Base-by-base conservation (phyloP, 1,284 basidiomycete species). In the Phellopilus nigrolimitatus region DNA sequence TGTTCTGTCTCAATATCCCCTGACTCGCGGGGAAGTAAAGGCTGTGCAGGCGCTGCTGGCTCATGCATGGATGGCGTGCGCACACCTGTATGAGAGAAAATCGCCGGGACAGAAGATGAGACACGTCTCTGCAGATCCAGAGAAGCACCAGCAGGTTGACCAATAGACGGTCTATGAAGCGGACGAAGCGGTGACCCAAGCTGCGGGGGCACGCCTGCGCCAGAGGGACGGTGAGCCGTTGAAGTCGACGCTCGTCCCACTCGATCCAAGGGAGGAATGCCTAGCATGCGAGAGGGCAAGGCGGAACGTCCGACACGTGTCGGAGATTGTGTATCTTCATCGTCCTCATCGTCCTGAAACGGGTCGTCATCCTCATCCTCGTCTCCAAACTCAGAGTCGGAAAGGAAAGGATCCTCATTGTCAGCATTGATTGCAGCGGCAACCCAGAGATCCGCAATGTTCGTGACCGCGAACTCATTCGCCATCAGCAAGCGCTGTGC, bases 391-490 rank as follows among this genome's bases (percentile, higher is more conserved):
- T 61, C 60, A 24, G 54, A 51, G 19, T 82, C 79, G 36, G 74
- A 73, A 60, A 82, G 80, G 57, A 86, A 85, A 3, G 80, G 78
- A 56, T 88, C 80, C 57, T 90, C 87, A 59, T 89, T 88, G 60
- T 94, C 92, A 7, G 83, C 88, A 54, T 91, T 91, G 71, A 93
- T 91, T 3, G 93, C 93, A 19, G 91, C 86, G 8, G 92, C 91
- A 53, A 95, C 88, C 92, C 93, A 95, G 12, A 95, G 71, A 68
- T 95, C 92, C 3, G 90, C 87, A 58, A 95, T 88, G 57, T 85
- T 88, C 45, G 88, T 91, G 5, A 94, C 90, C 1, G 88, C 85
- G 62, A 91, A 88, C 64, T 94, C 91, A 66, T 95, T 94, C 3
- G 93, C 91, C 70, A 95, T 83, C 24, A 95, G 71, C n/a, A 95